Base-by-base conservation (phyloP, 2,329 filamentous ascomycete genomes). In the Paraconiothyrium sp. region DNA sequence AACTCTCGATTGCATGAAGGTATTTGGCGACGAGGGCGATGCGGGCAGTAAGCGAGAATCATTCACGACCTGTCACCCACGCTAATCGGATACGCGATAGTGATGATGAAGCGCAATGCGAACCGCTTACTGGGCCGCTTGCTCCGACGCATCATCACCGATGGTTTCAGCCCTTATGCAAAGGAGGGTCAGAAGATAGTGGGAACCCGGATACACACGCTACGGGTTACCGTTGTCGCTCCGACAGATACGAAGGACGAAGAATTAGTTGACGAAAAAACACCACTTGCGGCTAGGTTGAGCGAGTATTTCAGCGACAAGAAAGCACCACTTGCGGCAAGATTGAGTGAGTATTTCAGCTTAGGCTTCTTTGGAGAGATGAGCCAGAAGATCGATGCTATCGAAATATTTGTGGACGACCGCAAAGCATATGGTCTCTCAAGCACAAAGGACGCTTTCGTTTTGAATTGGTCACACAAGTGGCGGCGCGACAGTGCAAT, bases 81-180 rank as follows among this genome's bases (percentile, higher is more conserved):
- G 54, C 54, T 57, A 57, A 57, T 39, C 44, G 30, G 8, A 55
- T 55, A 20, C 24, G 51, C 3, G 5, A 44, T 55, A 55, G 52
- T 55, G 27, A 27, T 16, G 1, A 22, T 46, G 6, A 55, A 55
- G 30, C 52, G 52, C 39, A 55, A 55, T 11, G 54, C 54, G 13
- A 49, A 57, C 20, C 14, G 39, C 13, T 49, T 34, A 1, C 20
- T 57, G 20, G 54, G 34, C 14, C 30, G 43, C 30, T 32, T 57
- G 32, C 54, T 57, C 20, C 54, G 49, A n/a, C 54, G 54, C 20
- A 57, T 57, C 30, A 49, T 22, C 54, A 57, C 32, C 46, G 24
- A 49, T 16, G 54, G 54, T 32, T 32, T 57, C 30, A 57, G 43
- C 44, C 54, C 54, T 37, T 57, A 57, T 14, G 34, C 32, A 32